Evolutionary conservation across 2,329 filamentous ascomycete genomes (phyloP).

Genomic region (Fusarium pseudoanthophilum): DNA sequence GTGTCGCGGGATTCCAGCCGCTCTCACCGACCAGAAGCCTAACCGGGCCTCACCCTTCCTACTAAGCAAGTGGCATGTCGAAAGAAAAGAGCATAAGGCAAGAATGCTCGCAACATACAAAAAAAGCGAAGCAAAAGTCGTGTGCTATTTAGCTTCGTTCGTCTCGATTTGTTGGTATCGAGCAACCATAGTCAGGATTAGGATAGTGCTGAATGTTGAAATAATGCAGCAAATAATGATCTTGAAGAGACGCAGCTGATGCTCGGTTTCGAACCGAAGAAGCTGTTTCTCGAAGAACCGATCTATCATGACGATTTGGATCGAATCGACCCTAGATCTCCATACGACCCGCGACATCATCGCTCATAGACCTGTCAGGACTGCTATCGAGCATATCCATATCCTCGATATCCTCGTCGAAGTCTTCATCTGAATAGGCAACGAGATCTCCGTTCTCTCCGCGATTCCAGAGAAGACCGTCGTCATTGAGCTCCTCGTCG

Average conservation of each 20-base stretch:
- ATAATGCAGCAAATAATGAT: slow-evolving; percentile 15
- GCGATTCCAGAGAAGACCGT: slow-evolving; percentile 67
- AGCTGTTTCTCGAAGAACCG: slow-evolving; percentile 1
- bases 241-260: not conserved
- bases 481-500: slow-evolving; percentile 61
- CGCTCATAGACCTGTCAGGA: slow-evolving; percentile 66
- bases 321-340: slow-evolving; percentile 60
- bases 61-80: slow-evolving; percentile 23
- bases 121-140: slow-evolving; percentile 21
- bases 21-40: slow-evolving; percentile 53
- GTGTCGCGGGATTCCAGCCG: slow-evolving; percentile 47
- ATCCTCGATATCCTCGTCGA: slow-evolving; percentile 60
- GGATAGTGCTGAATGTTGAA: slow-evolving; percentile 34
- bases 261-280: not conserved
- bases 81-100: slow-evolving; percentile 18
- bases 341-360: slow-evolving; percentile 71
- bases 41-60: slow-evolving; percentile 45
- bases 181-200: slow-evolving; percentile 21
- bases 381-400: slow-evolving; percentile 54
- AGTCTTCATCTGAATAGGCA: slow-evolving; percentile 62
- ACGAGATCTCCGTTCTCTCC: slow-evolving; percentile 68
- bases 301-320: not conserved
- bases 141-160: slow-evolving; percentile 16
- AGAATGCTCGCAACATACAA: slow-evolving; percentile 11
- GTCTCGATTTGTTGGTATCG: slow-evolving; percentile 4